These are phyloP conservation scores for Cairneyella variabilis DNA, from an alignment of 495 filamentous ascomycete species.

Conservation along the genomic window DNA sequence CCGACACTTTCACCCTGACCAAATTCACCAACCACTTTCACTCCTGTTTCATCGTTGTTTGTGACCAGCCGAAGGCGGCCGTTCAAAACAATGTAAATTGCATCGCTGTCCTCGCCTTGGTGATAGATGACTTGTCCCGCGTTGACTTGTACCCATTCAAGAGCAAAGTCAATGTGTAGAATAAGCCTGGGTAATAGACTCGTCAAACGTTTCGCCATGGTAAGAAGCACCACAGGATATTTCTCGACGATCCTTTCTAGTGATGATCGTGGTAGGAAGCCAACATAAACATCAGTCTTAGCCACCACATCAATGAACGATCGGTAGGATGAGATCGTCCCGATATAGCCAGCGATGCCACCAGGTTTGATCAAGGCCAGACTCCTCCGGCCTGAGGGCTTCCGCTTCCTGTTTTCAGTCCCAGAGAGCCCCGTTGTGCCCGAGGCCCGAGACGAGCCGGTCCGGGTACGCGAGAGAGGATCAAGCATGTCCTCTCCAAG, in stretches of 20 bases:
- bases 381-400: conserved; percentile 54
- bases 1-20: conserved; percentile 97
- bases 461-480: conserved; percentile 44
- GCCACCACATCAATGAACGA: conserved; percentile 96
- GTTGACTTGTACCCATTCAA: conserved; percentile 96
- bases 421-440: conserved; percentile 26
- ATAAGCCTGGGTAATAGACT: conserved; percentile 87
- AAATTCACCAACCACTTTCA: conserved; percentile 87
- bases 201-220: conserved; percentile 91
- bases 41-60: conserved; percentile 72
- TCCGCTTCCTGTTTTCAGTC: conserved; percentile 44
- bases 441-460: conserved; percentile 48
- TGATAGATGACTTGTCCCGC: conserved; percentile 93
- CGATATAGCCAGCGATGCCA: conserved; percentile 89
- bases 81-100: conserved; percentile 96
- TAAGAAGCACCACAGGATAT: conserved; percentile 87
- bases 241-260: conserved; percentile 89
- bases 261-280: conserved; percentile 82
- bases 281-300: conserved; percentile 98
- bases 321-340: conserved; percentile 87
- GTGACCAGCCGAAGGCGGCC: conserved; percentile 78
- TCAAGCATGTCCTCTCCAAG: conserved; percentile 41
- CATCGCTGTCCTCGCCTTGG: conserved; percentile 93
- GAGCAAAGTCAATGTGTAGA: conserved; percentile 93
- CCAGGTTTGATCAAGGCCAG: conserved; percentile 93